These are phyloP conservation scores for Thelephora terrestris DNA, from an alignment of 1,284 basidiomycete genomes.

Conservation along the genomic window DNA sequence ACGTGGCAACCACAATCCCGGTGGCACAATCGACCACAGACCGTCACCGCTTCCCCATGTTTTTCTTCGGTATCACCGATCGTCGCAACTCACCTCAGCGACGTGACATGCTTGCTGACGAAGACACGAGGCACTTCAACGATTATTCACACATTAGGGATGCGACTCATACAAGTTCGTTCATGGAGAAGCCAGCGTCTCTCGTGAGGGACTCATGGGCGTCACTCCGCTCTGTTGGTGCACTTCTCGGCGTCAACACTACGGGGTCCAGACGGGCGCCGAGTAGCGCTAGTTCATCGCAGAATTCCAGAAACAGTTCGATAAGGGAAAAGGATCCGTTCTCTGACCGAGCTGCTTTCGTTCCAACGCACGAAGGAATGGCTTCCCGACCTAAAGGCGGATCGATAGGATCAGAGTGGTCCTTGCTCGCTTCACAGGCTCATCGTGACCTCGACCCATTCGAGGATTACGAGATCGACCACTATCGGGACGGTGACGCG, in stretches of 20 bases:
- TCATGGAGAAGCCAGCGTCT: constrained; percentile 10
- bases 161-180: constrained; percentile 32
- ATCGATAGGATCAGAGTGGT: constrained; percentile 31
- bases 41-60: constrained; percentile 12
- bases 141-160: constrained; percentile 14
- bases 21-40: constrained; percentile 14
- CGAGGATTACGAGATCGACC: constrained; percentile 34
- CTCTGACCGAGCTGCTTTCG: constrained; percentile 31
- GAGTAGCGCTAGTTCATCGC: constrained; percentile 14
- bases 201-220: constrained; percentile 22
- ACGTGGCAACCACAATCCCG: constrained; percentile 18
- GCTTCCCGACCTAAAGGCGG: constrained; percentile 23
- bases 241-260: constrained; percentile 23
- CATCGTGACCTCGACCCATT: constrained; percentile 42
- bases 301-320: neutral
- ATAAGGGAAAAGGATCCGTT: constrained; percentile 30
- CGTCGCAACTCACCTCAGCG: constrained; percentile 17
- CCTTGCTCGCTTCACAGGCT: constrained; percentile 19
- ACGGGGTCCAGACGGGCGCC: constrained; percentile 24
- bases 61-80: constrained; percentile 11
- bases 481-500: constrained; percentile 17
- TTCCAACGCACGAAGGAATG: constrained; percentile 20
- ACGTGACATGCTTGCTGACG: constrained; percentile 68
- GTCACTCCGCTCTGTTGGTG: constrained; percentile 43
- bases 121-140: constrained; percentile 50